These are phyloP conservation scores for Mrakia gelida DNA, from an alignment of 768 basidiomycete genomes.

Conservation along the genomic window DNA sequence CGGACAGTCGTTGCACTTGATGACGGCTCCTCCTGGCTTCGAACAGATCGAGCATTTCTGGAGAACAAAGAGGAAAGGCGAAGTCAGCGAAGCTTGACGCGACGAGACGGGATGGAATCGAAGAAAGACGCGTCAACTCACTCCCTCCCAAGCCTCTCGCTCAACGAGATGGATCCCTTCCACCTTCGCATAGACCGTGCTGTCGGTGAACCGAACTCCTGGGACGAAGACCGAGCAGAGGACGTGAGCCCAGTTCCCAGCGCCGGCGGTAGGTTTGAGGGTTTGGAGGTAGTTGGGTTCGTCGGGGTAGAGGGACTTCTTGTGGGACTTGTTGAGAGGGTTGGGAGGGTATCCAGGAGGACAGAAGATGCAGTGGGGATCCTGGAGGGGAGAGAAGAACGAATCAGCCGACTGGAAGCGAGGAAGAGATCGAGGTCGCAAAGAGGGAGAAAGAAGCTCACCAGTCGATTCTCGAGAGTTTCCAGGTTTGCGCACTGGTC, in stretches of 20 bases:
- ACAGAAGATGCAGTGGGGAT: slow-evolving; percentile 24
- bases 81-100: not conserved
- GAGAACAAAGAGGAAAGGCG: not conserved
- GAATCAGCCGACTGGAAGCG: not conserved
- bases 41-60: not conserved
- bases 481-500: slow-evolving; percentile 22
- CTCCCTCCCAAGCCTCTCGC: slow-evolving; percentile 1
- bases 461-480: not conserved
- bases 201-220: not conserved
- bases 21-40: slow-evolving; percentile 78
- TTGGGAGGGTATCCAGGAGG: slow-evolving; percentile 13
- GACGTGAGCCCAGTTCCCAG: slow-evolving; percentile 23
- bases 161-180: slow-evolving; percentile 19
- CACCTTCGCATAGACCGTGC: not conserved
- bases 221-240: slow-evolving; percentile 24
- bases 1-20: slow-evolving; percentile 75
- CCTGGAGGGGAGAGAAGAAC: not conserved
- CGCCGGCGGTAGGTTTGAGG: slow-evolving; percentile 23
- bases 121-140: slow-evolving; percentile 2
- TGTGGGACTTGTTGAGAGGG: slow-evolving; percentile 14
- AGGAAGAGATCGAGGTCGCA: no score
- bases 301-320: slow-evolving; percentile 17
- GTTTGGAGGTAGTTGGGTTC: slow-evolving; percentile 22
- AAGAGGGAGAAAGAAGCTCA: not conserved
- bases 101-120: not conserved